Evolutionary conservation across 2,329 filamentous ascomycete genomes (phyloP), one percentile per base, ranked within the genome.

Genomic region (Emmonsiellopsis sp.): DNA sequence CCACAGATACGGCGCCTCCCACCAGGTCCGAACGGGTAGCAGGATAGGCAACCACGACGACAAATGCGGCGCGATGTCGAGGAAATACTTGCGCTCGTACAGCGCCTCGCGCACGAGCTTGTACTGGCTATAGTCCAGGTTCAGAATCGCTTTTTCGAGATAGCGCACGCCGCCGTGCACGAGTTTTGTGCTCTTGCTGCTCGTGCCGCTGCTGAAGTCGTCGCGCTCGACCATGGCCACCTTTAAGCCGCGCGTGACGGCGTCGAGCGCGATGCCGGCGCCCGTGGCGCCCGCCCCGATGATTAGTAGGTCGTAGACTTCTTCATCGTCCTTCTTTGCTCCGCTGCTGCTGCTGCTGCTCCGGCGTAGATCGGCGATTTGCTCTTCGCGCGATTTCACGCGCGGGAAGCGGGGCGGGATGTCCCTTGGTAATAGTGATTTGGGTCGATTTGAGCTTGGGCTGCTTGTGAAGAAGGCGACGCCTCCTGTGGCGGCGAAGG

Each of bases 171-270:
- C 84, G 56, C 84, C 84, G 69, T 87, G 84, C 14, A 87, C 84
- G 42, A 87, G 76, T 71, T 87, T 87, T 53, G 84, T 87, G 71
- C 83, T 86, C 74, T 87, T 87, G 68, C 82, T 85, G 72, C 83
- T 86, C 46, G 84, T 87, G 27, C 84, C 84, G 58, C 80, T 78
- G 57, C 81, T 81, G 64, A 87, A 87, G 68, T 87, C 84, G 64
- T 87, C 84, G 55, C 84, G 77, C 70, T 87, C 84, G 9, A 87
- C 83, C 51, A 86, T 70, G 31, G 85, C 84, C 55, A 87, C 84
- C 69, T 81, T 85, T 59, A 87, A 72, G 1, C 84, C 84, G 58
- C 84, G 76, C 1, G 84, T 86, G 10, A 80, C 82, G 37, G 84
- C 84, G 65, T 88, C 84, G 42, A 88, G 77, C n/a, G 85, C 84